These are phyloP conservation scores for Chytriomyces confervae DNA, from an alignment of 192 early-diverging fungal genomes.

Conservation along the genomic window DNA sequence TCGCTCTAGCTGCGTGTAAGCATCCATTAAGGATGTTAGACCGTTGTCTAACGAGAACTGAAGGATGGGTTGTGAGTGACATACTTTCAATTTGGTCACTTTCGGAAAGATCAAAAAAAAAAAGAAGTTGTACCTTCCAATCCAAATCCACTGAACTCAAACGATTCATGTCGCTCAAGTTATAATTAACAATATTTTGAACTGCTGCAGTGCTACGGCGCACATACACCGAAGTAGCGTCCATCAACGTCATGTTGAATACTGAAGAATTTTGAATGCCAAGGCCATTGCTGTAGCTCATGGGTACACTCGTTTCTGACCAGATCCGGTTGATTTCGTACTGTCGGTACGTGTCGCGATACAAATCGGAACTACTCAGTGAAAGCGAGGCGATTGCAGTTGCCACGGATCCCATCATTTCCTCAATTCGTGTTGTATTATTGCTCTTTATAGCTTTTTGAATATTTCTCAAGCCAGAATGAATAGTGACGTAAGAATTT, in stretches of 20 bases:
- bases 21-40: conserved; percentile 13
- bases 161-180: not conserved
- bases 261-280: not conserved
- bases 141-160: conserved; percentile 16
- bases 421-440: not conserved
- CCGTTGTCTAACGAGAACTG: conserved; percentile 39
- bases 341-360: not conserved
- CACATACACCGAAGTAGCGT: conserved; percentile 25
- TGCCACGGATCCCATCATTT: not conserved
- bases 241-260: conserved; percentile 14
- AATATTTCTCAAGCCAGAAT: conserved; percentile 18
- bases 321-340: conserved; percentile 4
- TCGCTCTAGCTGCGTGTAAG: conserved; percentile 20
- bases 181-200: not conserved
- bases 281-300: not conserved
- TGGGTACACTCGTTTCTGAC: conserved; percentile 1
- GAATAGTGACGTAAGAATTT: conserved; percentile 7
- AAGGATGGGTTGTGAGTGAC: too few species aligned
- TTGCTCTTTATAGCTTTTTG: not conserved
- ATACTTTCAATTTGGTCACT: too few species aligned
- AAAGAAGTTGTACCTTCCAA: conserved; percentile 19
- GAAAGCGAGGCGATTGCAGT: not conserved
- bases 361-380: conserved; percentile 3
- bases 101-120: not conserved
- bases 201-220: not conserved